These are phyloP conservation scores for Acorus gramineus DNA, from an alignment of 106 monocot species.

Conservation along the genomic window DNA sequence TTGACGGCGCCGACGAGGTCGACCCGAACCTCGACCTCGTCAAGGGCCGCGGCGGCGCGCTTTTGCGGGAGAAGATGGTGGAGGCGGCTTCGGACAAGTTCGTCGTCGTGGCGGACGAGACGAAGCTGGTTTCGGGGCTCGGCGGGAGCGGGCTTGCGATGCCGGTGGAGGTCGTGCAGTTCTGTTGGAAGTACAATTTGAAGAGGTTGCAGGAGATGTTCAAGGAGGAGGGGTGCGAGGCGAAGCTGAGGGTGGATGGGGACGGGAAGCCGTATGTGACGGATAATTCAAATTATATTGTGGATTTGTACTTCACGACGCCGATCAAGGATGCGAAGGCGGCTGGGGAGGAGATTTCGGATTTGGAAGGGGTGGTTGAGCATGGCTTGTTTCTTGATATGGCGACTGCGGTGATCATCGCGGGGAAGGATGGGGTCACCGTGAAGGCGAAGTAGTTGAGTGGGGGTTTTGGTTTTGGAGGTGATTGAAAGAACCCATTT, in stretches of 20 bases:
- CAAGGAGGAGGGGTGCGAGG: slow-evolving; percentile 78
- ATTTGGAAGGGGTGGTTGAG: slow-evolving; percentile 88
- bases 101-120: slow-evolving; percentile 82
- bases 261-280: slow-evolving; percentile 83
- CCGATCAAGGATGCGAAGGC: slow-evolving; percentile 67
- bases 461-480: no score
- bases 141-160: slow-evolving; percentile 94
- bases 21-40: slow-evolving; percentile 89
- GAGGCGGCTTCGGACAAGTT: slow-evolving; percentile 94
- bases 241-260: slow-evolving; percentile 70
- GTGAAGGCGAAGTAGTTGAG: slow-evolving; percentile 42
- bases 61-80: slow-evolving; percentile 96
- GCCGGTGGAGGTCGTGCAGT: slow-evolving; percentile 97
- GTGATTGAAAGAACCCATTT: no score
- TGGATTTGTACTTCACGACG: slow-evolving; percentile 84
- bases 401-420: slow-evolving; percentile 87
- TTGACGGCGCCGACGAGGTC: slow-evolving; percentile 99
- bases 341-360: slow-evolving; percentile 76
- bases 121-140: slow-evolving; percentile 76
- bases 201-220: slow-evolving; percentile 77
- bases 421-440: slow-evolving; percentile 68
- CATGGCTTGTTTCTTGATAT: slow-evolving; percentile 90
- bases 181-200: slow-evolving; percentile 92
- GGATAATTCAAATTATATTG: slow-evolving; percentile 92
- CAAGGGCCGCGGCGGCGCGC: slow-evolving; percentile 93